phyloP scores from a whole-genome alignment of 1,284 basidiomycete species.

The Chalciporus sp. region DNA sequence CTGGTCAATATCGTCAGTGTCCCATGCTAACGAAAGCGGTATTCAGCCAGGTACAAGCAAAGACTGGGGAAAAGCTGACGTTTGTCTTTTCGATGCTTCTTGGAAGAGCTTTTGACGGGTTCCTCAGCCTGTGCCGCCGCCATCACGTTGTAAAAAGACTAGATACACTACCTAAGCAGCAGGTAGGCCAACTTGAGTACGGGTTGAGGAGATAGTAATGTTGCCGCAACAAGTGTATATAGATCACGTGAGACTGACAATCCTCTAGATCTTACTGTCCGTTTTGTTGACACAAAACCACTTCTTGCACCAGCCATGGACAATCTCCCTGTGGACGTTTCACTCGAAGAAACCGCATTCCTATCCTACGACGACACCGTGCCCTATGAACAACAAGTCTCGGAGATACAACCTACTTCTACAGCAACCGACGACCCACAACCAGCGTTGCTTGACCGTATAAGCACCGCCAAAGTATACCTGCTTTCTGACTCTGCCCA shows the following conservation, averaged over 20 bases:
- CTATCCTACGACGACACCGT: constrained; percentile 57
- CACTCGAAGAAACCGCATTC: constrained; percentile 21
- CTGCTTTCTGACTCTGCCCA: constrained; percentile 63
- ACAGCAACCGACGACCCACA: constrained; percentile 23
- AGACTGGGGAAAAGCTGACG: constrained; percentile 52
- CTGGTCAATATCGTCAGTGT: constrained; percentile 99
- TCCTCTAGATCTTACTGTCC: neutral
- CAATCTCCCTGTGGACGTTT: constrained; percentile 29
- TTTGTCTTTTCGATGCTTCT: constrained; percentile 88
- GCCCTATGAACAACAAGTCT: constrained; percentile 53
- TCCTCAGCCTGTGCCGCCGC: constrained; percentile 48
- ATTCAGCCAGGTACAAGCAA: constrained; percentile 10
- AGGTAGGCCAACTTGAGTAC: neutral
- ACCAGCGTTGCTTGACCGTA: constrained; percentile 57
- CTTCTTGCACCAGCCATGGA: constrained; percentile 37
- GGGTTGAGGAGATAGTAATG: neutral
- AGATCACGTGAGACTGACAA: neutral
- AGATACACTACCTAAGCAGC: neutral
- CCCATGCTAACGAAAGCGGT: constrained; percentile 74
- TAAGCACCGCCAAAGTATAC: constrained; percentile 69
- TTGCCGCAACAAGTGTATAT: no score
- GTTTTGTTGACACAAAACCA: neutral
- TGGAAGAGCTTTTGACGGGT: constrained; percentile 74
- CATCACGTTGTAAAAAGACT: constrained; percentile 38
- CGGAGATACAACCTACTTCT: constrained; percentile 21